Conservation (phyloP, 2,329 filamentous ascomycete species). For the Pseudogymnoascus verrucosus region DNA sequence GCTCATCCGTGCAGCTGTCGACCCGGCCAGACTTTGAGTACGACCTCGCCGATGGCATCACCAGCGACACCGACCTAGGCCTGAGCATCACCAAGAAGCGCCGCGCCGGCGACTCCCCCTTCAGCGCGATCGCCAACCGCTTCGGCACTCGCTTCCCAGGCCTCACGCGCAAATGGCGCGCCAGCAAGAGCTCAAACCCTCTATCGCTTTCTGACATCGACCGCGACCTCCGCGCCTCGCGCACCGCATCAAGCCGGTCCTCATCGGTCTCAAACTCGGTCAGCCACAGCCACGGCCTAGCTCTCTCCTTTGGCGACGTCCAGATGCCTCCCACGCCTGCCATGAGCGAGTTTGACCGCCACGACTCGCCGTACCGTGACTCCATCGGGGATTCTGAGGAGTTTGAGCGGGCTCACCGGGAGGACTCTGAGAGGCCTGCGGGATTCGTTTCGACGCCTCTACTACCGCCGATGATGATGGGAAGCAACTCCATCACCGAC, state of each 20-base stretch:
- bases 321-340: constrained; percentile 54
- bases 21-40: constrained; percentile 50
- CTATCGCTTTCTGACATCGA: constrained; percentile 19
- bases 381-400: constrained; percentile 28
- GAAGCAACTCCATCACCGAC: constrained; percentile 33
- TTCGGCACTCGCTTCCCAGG: constrained; percentile 52
- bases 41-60: constrained; percentile 52
- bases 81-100: constrained; percentile 47
- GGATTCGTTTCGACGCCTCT: constrained; percentile 72
- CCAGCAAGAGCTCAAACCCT: constrained; percentile 36
- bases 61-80: constrained; percentile 52
- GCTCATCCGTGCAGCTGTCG: constrained; percentile 29
- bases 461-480: constrained; percentile 68
- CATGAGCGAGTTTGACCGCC: constrained; percentile 53
- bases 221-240: constrained; percentile 34
- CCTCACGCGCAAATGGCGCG: constrained; percentile 45
- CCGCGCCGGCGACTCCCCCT: constrained; percentile 49
- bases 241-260: constrained; percentile 65
- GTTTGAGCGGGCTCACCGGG: constrained; percentile 43
- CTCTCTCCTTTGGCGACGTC: constrained; percentile 32
- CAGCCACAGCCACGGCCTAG: constrained; percentile 27
- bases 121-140: constrained; percentile 55
- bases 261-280: constrained; percentile 64
- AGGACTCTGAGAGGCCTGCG: constrained; percentile 45
- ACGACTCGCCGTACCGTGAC: constrained; percentile 34